A percentile compares a stretch with the other conserved stretches of the same genome.
These are phyloP conservation scores for Boletus sensibilis DNA, from an alignment of 768 basidiomycete species.

Conservation along the genomic window DNA sequence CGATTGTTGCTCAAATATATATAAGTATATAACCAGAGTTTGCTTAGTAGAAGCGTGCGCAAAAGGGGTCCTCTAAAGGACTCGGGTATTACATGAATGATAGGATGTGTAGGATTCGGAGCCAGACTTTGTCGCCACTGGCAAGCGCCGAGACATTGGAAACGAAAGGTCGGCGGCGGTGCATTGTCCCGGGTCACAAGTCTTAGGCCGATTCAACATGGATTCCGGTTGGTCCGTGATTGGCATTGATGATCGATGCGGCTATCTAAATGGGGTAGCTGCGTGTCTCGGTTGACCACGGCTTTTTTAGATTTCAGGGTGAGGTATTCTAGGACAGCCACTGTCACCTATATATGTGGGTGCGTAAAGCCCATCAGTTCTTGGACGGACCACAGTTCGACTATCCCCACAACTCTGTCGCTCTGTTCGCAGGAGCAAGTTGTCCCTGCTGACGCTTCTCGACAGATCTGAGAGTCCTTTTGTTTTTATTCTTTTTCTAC, in stretches of 20 bases:
- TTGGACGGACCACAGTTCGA: neutral
- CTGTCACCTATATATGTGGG: neutral
- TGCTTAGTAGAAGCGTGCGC: too few species aligned
- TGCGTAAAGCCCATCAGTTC: too few species aligned
- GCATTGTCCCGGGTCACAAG: too few species aligned
- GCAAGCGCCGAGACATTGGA: neutral
- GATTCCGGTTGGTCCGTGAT: too few species aligned
- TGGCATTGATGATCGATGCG: neutral
- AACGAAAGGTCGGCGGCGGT: neutral
- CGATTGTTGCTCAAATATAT: too few species aligned
- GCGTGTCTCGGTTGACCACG: neutral
- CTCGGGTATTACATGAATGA: too few species aligned
- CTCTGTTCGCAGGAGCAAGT: neutral
- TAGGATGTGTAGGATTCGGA: too few species aligned
- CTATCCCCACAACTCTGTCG: neutral
- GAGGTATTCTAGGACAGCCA: neutral
- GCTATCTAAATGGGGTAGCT: neutral
- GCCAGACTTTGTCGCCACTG: too few species aligned
- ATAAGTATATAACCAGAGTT: too few species aligned
- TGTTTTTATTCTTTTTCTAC: neutral
- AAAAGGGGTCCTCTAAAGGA: too few species aligned
- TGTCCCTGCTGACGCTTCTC: neutral
- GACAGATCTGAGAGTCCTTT: neutral
- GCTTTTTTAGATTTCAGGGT: slow-evolving; percentile 1
- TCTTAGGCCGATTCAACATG: too few species aligned